Evolutionary conservation across 2,329 filamentous ascomycete species (phyloP).

Genomic region (Talaromyces amestolkiae): DNA sequence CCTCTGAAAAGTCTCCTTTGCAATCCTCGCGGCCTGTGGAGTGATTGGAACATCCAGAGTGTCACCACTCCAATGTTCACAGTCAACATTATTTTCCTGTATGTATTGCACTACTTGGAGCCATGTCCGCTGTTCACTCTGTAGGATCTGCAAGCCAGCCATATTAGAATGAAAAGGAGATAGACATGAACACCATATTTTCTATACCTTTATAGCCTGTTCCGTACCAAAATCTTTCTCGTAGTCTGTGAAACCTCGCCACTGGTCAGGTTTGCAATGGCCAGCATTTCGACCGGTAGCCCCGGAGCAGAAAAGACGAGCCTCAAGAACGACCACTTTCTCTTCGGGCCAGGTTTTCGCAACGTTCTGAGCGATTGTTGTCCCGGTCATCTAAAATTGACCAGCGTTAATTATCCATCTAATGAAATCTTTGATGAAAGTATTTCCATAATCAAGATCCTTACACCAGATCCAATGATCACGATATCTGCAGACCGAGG

Average conservation of each 20-base stretch:
- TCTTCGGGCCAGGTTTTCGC: constrained; percentile 3
- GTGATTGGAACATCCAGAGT: constrained; percentile 2
- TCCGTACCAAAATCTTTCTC: background rate
- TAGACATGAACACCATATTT: background rate
- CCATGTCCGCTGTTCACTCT: constrained; percentile 9
- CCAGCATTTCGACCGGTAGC: constrained; percentile 8
- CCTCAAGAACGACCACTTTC: constrained; percentile 4
- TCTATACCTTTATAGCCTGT: constrained; percentile 1
- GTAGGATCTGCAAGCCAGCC: background rate
- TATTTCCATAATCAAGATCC: background rate
- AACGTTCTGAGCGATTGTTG: background rate
- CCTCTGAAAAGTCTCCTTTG: background rate
- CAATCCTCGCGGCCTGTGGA: background rate
- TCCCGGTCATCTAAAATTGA: background rate
- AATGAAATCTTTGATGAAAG: background rate
- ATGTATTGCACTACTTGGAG: background rate
- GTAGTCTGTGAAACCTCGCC: constrained; percentile 1
- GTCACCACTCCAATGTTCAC: constrained; percentile 6
- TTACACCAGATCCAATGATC: constrained; percentile 4
- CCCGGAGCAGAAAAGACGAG: constrained; percentile 2
- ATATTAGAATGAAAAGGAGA: background rate
- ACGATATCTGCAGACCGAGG: background rate
- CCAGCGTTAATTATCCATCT: background rate
- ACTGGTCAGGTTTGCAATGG: constrained; percentile 11
- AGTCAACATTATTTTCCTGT: constrained; percentile 5